Conservation (phyloP, 2,329 filamentous ascomycete species). For the Aspergillus hiratsukae region DNA sequence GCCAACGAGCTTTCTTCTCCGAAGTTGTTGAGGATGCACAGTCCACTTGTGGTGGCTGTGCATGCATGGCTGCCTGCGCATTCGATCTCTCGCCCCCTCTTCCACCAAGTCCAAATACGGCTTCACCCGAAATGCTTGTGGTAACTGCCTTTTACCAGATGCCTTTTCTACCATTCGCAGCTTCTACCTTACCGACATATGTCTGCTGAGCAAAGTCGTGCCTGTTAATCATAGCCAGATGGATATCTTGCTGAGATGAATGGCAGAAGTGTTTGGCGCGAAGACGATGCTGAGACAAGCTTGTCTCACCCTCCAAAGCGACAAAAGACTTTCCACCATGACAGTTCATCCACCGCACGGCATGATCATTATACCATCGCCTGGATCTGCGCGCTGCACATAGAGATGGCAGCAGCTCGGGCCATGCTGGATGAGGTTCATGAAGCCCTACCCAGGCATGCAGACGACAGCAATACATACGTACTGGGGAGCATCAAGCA, state of each 20-base stretch:
- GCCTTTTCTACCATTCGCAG: too few relatives aligned
- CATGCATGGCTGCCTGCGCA: too few relatives aligned
- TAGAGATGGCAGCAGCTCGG: slow-evolving; percentile 14
- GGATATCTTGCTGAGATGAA: not conserved
- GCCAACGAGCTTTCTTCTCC: too few relatives aligned
- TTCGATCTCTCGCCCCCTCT: too few relatives aligned
- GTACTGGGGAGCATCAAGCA: slow-evolving; percentile 1
- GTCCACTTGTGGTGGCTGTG: too few relatives aligned
- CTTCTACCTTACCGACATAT: not conserved
- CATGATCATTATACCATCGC: slow-evolving; percentile 12
- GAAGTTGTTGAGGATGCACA: too few relatives aligned
- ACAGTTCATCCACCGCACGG: not conserved
- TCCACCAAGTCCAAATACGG: too few relatives aligned
- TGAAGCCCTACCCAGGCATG: not conserved
- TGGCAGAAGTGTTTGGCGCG: too few relatives aligned
- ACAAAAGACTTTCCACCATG: not conserved
- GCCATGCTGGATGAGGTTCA: slow-evolving; percentile 13
- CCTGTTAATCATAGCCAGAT: not conserved
- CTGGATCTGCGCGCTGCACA: slow-evolving; percentile 15
- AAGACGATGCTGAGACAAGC: not conserved
- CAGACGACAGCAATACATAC: slow-evolving; percentile 9
- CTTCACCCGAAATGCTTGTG: too few relatives aligned
- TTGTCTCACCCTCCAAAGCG: slow-evolving; percentile 1
- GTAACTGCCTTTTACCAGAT: too few relatives aligned
- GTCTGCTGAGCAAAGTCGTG: not conserved